Conservation (phyloP, 2,329 filamentous ascomycete genomes). For the Botrytis tulipae region DNA sequence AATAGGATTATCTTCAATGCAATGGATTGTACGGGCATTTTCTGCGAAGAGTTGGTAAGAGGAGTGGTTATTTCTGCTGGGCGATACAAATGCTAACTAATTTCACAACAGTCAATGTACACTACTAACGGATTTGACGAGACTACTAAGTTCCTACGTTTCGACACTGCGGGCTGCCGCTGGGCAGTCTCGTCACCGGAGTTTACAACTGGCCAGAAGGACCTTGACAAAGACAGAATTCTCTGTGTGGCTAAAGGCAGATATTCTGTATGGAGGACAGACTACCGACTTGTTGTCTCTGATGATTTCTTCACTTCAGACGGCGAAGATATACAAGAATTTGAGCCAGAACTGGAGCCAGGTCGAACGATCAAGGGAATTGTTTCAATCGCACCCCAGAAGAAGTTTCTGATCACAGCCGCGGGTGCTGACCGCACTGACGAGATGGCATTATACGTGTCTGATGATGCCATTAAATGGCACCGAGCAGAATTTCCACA, state of each 20-base stretch:
- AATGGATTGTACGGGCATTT: conserved; percentile 63
- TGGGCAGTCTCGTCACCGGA: conserved; percentile 79
- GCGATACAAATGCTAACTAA: conserved; percentile 22
- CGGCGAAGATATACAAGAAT: conserved; percentile 53
- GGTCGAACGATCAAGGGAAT: conserved; percentile 75
- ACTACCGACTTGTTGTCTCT: conserved; percentile 77
- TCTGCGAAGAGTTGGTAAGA: conserved; percentile 57
- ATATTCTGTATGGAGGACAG: conserved; percentile 67
- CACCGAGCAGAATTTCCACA: conserved; percentile 86
- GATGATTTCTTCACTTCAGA: conserved; percentile 75
- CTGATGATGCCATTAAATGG: conserved; percentile 80
- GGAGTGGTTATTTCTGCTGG: not conserved
- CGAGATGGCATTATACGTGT: conserved; percentile 90
- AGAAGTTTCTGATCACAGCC: conserved; percentile 82
- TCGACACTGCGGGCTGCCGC: conserved; percentile 71
- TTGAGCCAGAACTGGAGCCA: conserved; percentile 74
- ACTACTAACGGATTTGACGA: conserved; percentile 83
- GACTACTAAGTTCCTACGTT: conserved; percentile 61
- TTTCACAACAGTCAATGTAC: conserved; percentile 53
- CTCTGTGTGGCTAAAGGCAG: conserved; percentile 77
- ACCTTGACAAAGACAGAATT: conserved; percentile 67
- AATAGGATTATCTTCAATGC: conserved; percentile 84
- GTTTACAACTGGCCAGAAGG: conserved; percentile 67
- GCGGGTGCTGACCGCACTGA: conserved; percentile 75
- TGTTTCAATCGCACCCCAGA: conserved; percentile 77